Conservation (phyloP, 75 land plant species). For the Ceratopteris richardii region DNA sequence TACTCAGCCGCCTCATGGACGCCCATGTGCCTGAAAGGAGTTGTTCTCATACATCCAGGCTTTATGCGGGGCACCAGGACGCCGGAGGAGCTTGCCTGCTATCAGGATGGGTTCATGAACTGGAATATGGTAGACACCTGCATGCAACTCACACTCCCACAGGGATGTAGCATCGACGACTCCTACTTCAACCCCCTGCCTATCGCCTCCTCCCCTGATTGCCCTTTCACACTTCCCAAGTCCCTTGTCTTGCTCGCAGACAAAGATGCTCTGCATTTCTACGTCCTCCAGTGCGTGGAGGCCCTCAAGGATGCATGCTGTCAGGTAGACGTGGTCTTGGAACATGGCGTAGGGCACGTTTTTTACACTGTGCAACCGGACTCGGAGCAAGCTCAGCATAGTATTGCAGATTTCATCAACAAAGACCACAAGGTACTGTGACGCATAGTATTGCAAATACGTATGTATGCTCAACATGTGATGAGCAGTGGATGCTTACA, state of each 20-base stretch:
- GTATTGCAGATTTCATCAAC: too few relatives aligned
- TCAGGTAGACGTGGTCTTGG: background rate
- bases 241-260: background rate
- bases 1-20: too few relatives aligned
- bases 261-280: background rate
- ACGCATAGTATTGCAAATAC: too few relatives aligned
- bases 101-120: too few relatives aligned
- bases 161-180: background rate
- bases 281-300: too few relatives aligned
- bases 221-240: background rate
- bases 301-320: background rate
- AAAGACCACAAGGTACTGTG: too few relatives aligned
- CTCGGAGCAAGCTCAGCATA: conserved; percentile 1
- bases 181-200: too few relatives aligned
- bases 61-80: too few relatives aligned
- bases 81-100: too few relatives aligned
- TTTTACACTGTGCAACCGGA: background rate
- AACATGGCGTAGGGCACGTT: background rate
- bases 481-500: too few relatives aligned
- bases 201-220: background rate
- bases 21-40: background rate
- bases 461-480: too few relatives aligned
- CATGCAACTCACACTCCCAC: background rate
- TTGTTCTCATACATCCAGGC: too few relatives aligned
- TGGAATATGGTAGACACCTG: background rate